phyloP scores from a whole-genome alignment of 306 rosid species.

The Dryas octopetala region DNA sequence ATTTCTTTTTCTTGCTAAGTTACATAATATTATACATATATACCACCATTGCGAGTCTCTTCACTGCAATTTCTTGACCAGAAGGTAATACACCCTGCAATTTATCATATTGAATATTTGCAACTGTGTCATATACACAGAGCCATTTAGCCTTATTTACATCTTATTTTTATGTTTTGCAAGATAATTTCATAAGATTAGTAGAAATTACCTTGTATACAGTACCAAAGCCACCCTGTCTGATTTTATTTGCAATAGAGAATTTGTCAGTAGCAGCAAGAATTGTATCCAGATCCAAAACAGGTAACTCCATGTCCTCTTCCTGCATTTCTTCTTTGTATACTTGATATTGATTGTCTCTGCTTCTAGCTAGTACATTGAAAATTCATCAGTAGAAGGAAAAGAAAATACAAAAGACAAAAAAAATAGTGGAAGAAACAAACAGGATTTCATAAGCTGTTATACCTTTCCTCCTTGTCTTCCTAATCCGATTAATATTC shows the following conservation, averaged over 20 bases:
- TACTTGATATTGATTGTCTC: too few relatives aligned
- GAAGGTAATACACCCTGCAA: slow-evolving; percentile 42
- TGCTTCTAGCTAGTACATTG: too few relatives aligned
- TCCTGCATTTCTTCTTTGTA: slow-evolving; percentile 3
- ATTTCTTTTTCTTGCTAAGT: too few relatives aligned
- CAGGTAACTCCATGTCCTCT: slow-evolving; percentile 30
- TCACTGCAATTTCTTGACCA: slow-evolving; percentile 57
- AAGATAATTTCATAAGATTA: neutral
- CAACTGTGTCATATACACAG: neutral
- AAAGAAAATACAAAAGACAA: too few relatives aligned
- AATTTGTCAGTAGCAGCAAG: slow-evolving; percentile 37
- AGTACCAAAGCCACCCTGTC: slow-evolving; percentile 63
- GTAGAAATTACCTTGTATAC: slow-evolving; percentile 45
- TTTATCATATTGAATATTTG: neutral
- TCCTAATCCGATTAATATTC: neutral
- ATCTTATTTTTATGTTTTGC: neutral
- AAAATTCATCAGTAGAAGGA: too few relatives aligned
- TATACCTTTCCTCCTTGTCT: slow-evolving; percentile 15
- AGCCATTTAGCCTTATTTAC: neutral
- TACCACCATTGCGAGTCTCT: slow-evolving; percentile 34
- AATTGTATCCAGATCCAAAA: slow-evolving; percentile 31
- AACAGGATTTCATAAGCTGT: neutral
- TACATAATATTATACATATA: too few relatives aligned
- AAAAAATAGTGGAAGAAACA: too few relatives aligned
- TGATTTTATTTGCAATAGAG: slow-evolving; percentile 38